Conservation (phyloP, 805 yeast genomes). For the Saccharomycopsis fibuligera region DNA sequence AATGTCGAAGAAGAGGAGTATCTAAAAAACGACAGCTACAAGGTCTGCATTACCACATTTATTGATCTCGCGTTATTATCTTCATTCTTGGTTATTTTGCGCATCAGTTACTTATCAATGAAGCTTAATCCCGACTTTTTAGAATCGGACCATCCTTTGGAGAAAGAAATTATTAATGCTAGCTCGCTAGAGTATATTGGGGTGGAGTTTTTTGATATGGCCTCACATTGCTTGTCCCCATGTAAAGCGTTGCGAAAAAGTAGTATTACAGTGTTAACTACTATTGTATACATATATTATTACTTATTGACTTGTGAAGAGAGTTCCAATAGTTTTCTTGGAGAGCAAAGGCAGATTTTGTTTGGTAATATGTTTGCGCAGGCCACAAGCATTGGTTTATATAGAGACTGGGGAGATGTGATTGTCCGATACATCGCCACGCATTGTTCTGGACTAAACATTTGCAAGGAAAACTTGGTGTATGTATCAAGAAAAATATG, state of each 20-base stretch:
- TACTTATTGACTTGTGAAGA: slow-evolving; percentile 15
- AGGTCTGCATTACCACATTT: slow-evolving; percentile 6
- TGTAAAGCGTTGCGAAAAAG: slow-evolving; percentile 11
- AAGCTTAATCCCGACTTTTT: slow-evolving; percentile 13
- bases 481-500: slow-evolving; percentile 1
- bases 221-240: slow-evolving; percentile 13
- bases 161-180: slow-evolving; percentile 5
- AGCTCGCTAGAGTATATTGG: slow-evolving; percentile 5
- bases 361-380: slow-evolving; percentile 1
- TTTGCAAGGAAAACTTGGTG: not conserved
- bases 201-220: slow-evolving; percentile 9
- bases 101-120: slow-evolving; percentile 12
- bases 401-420: slow-evolving; percentile 12
- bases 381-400: slow-evolving; percentile 8
- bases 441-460: not conserved
- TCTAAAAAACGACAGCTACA: not conserved
- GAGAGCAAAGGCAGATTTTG: not conserved
- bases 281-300: slow-evolving; percentile 4
- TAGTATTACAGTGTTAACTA: slow-evolving; percentile 6
- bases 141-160: slow-evolving; percentile 1
- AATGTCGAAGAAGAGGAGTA: not conserved
- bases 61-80: slow-evolving; percentile 11
- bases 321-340: slow-evolving; percentile 9
- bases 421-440: not conserved
- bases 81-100: slow-evolving; percentile 10